Evolutionary conservation across 2,329 filamentous ascomycete species (phyloP).

Genomic region (Aspergillus ruber): DNA sequence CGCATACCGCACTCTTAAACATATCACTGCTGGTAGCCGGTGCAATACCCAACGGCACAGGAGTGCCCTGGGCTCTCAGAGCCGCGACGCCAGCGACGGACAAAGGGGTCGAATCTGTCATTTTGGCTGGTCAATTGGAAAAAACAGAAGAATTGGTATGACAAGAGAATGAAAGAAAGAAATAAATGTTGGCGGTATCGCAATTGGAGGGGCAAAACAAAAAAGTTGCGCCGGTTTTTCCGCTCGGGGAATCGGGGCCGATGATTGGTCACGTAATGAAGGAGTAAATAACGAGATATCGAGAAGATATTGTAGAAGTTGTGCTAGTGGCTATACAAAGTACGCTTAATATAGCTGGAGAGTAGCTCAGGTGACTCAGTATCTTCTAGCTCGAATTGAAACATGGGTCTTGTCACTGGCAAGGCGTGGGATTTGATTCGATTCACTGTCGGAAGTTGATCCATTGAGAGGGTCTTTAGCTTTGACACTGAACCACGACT

Average conservation of each 20-base stretch:
- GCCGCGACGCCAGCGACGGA: slow-evolving; percentile 61
- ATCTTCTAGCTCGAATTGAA: neutral
- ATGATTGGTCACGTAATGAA: neutral
- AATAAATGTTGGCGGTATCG: neutral
- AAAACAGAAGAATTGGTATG: neutral
- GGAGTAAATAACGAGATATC: neutral
- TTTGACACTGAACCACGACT: no score
- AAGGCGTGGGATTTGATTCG: slow-evolving; percentile 13
- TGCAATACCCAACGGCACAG: slow-evolving; percentile 67
- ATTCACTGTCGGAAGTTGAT: no score
- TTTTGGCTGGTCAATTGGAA: neutral
- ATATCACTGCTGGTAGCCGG: slow-evolving; percentile 71
- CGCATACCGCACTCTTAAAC: slow-evolving; percentile 71
- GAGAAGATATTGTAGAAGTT: no score
- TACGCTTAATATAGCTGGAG: no score
- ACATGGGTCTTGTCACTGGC: slow-evolving; percentile 11
- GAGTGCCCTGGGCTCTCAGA: slow-evolving; percentile 61
- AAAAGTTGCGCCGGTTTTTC: slow-evolving; percentile 28
- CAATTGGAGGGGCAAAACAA: slow-evolving; percentile 18
- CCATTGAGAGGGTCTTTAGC: no score
- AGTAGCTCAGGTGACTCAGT: no score
- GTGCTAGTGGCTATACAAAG: neutral
- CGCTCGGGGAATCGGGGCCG: slow-evolving; percentile 13
- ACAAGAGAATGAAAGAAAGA: neutral
- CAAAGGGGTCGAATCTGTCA: slow-evolving; percentile 34